Evolutionary conservation across 306 rosid species (phyloP), one percentile per base, ranked within the genome.

Genomic region (Sechiopsis laciniata): DNA sequence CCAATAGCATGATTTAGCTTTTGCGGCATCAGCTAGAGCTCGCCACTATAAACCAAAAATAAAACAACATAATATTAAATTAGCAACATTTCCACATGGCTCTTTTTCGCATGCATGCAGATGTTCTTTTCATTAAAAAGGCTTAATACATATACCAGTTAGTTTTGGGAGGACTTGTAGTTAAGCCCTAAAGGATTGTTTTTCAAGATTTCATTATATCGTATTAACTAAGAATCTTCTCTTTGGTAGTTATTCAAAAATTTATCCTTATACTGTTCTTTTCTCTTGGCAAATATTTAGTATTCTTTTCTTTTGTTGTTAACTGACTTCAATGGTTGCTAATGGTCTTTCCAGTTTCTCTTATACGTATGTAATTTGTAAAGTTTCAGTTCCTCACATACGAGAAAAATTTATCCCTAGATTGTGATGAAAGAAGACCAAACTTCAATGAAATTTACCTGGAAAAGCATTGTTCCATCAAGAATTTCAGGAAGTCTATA

Each of bases 381-480:
- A 12, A 32, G 69, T 35, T 62, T 32, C 69, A 62, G 22, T 16
- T 37, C 37, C 71, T 64, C 26, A 37, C 5, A 4, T 10, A 64
- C 52, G 42, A 37, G 4, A 64, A 63, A 37, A 37, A 64, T 37
- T n/a, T 50, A 64, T 40, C 26, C 71, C 40, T 21, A 64, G 52
- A 8, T 64, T 37, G 51, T 40, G 52, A 64, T 2, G 26, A 64
- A 64, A 64, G 21, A 51, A 64, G 71, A 50, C 42, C 48, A 19
- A 64, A 37, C 52, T 37, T 64, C 24, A 8, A 64, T 64, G 24
- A 17, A 37, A 22, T 64, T 63, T 64, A 94, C 98, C 98, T 95
- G 96, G 78, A 79, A 83, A 85, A 91, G 97, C 99, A 95, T 95
- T 11, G 97, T 78, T 76, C 88, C 95, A 13, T 85, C 99, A 70